Evolutionary conservation across 768 basidiomycete species (phyloP).

Genomic region (Russula sp.): DNA sequence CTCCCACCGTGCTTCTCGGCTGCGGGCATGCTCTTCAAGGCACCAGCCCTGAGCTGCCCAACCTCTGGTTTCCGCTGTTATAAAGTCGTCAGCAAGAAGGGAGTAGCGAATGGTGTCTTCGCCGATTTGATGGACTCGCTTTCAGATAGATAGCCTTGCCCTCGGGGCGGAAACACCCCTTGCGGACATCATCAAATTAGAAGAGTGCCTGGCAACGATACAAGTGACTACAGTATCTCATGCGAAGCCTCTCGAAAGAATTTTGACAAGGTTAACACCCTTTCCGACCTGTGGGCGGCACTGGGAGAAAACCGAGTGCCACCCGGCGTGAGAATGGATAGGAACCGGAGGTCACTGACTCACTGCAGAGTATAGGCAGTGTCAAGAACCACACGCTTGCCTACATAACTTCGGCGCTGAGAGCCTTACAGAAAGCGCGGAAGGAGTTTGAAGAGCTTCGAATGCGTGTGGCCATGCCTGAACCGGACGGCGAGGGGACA

Average conservation of each 20-base stretch:
- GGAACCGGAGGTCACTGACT: neutral
- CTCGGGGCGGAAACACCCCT: conserved; percentile 2
- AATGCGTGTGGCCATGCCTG: neutral
- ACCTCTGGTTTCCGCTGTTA: neutral
- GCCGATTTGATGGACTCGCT: neutral
- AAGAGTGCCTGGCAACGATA: neutral
- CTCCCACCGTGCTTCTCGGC: neutral
- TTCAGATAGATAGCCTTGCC: neutral
- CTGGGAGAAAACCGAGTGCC: neutral
- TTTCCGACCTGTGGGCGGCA: neutral
- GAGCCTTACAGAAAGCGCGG: neutral
- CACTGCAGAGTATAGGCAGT: neutral
- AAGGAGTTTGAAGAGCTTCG: neutral
- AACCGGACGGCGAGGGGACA: neutral
- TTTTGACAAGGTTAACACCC: neutral
- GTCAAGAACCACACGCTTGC: neutral
- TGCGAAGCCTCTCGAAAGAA: neutral
- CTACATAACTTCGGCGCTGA: neutral
- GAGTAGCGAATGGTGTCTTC: no score
- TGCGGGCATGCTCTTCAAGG: neutral
- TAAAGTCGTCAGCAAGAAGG: neutral
- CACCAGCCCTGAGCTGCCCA: neutral
- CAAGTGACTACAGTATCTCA: neutral
- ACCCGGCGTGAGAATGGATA: neutral
- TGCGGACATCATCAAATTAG: neutral